A percentile compares a stretch with the other conserved stretches of the same genome.
Conservation (phyloP, 2,329 filamentous ascomycete genomes). For the Colletotrichum chlorophyti region DNA sequence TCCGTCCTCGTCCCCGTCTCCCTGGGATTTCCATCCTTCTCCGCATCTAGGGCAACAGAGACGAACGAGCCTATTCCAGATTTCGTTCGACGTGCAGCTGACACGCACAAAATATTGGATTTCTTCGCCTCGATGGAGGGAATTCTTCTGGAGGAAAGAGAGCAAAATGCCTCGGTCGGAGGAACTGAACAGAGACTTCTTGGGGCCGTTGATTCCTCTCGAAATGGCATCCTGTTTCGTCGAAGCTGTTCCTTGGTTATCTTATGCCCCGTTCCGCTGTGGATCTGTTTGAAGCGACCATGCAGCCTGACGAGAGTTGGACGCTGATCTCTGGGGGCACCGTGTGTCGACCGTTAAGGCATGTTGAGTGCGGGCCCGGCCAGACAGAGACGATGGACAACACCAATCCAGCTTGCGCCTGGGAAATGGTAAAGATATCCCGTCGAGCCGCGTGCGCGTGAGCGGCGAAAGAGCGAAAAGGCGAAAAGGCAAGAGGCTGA, state of each 20-base stretch:
- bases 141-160: background rate
- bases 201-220: background rate
- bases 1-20: no score
- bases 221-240: background rate
- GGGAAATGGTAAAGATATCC: no score
- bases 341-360: background rate
- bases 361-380: background rate
- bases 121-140: background rate
- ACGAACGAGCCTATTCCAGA: background rate
- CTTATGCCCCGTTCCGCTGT: background rate
- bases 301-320: conserved; percentile 20
- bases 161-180: background rate
- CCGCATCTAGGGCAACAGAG: background rate
- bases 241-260: background rate
- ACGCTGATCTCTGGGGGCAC: conserved; percentile 17
- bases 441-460: background rate
- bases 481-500: background rate
- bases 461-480: background rate
- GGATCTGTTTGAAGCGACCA: background rate
- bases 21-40: conserved; percentile 19
- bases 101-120: background rate
- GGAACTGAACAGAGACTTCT: background rate
- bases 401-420: no score
- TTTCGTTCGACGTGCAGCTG: conserved; percentile 3
- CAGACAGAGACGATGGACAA: background rate